Evolutionary conservation across 192 early-diverging fungal species (phyloP).

Genomic region (Podila verticillata): DNA sequence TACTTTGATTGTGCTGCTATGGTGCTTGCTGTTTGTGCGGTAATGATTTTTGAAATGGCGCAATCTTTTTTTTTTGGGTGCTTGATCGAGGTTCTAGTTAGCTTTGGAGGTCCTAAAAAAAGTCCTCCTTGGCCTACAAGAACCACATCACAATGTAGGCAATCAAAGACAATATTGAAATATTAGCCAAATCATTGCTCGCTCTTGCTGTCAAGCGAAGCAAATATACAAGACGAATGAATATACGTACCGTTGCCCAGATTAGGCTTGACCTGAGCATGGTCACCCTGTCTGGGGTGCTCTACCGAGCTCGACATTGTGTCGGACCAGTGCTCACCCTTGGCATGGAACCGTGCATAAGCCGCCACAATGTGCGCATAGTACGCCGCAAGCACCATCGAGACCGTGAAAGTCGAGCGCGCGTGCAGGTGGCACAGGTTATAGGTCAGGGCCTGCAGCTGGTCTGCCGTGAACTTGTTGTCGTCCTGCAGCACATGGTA

Average conservation of each 20-base stretch:
- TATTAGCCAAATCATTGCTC: too few species aligned
- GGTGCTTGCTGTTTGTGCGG: too few species aligned
- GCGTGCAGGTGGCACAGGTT: constrained; percentile 88
- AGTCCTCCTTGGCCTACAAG: constrained; percentile 49
- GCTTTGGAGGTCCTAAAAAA: too few species aligned
- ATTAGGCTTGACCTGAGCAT: not conserved
- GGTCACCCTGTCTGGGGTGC: not conserved
- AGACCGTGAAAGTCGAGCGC: constrained; percentile 84
- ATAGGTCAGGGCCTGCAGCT: constrained; percentile 86
- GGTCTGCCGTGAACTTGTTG: constrained; percentile 76
- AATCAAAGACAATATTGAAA: not conserved
- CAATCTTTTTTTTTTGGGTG: too few species aligned
- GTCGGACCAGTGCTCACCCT: constrained; percentile 57
- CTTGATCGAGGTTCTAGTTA: too few species aligned
- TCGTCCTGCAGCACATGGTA: constrained; percentile 92
- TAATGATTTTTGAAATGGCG: too few species aligned
- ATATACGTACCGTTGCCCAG: constrained; percentile 17
- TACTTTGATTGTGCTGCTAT: too few species aligned
- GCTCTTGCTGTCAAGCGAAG: not conserved
- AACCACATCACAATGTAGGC: constrained; percentile 42
- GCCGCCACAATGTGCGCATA: constrained; percentile 95
- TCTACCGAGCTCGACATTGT: not conserved
- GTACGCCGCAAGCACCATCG: constrained; percentile 71
- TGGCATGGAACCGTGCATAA: constrained; percentile 83
- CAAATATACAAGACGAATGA: not conserved